Conservation (phyloP, 306 rosid species). For the Dryas octopetala region DNA sequence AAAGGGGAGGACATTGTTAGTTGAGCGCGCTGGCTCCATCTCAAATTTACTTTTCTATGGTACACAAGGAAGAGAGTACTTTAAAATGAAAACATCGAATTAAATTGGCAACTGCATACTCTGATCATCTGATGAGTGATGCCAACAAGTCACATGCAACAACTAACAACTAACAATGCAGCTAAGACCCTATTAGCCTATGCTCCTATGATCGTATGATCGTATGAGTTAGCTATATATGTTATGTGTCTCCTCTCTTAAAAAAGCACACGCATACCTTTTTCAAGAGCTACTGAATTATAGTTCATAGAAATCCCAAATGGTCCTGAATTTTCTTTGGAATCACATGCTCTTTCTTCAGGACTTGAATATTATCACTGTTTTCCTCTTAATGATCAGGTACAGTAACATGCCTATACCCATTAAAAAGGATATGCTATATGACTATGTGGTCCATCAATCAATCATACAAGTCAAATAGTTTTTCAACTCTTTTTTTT, state of each 20-base stretch:
- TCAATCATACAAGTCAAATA: not conserved
- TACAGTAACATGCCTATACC: not conserved
- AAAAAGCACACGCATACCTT: not conserved
- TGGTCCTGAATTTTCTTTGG: not conserved
- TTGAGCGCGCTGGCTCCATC: too few species aligned
- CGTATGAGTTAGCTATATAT: not conserved
- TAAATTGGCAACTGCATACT: too few species aligned
- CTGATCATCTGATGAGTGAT: too few species aligned
- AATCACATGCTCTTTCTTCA: not conserved
- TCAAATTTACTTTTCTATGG: too few species aligned
- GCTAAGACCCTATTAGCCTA: not conserved
- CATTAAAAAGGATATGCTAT: not conserved
- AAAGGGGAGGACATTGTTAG: too few species aligned
- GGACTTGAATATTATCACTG: not conserved
- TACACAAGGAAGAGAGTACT: too few species aligned
- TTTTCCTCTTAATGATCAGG: not conserved
- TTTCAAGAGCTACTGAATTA: not conserved
- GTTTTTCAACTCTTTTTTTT: not conserved
- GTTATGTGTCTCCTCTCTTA: not conserved
- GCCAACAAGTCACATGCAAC: not conserved
- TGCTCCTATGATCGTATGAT: not conserved
- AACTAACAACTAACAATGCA: constrained; percentile 8
- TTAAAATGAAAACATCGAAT: too few species aligned
- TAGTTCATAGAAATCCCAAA: too few species aligned
- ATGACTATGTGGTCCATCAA: not conserved